Percentiles rank a stretch among this genome's conserved stretches.
These are phyloP conservation scores for Fagus sylvatica DNA, from an alignment of 306 rosid genomes.

Conservation along the genomic window DNA sequence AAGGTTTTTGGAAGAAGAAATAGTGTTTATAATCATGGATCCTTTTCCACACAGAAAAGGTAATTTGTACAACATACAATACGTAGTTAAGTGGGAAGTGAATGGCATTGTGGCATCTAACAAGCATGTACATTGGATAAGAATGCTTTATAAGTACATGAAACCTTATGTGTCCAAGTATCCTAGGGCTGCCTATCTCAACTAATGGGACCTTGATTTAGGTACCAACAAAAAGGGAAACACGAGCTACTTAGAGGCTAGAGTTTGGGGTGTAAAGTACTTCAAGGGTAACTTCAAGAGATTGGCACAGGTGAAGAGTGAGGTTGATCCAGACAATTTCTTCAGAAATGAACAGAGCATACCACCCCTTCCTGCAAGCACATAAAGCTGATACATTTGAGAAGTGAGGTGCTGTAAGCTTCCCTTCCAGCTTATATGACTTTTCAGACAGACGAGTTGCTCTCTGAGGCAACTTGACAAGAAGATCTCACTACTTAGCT, in stretches of 20 bases:
- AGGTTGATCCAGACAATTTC: slow-evolving; percentile 79
- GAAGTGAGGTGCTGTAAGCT: too few species aligned
- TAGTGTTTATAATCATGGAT: slow-evolving; percentile 47
- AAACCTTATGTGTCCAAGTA: slow-evolving; percentile 58
- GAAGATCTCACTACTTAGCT: too few species aligned
- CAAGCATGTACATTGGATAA: slow-evolving; percentile 67
- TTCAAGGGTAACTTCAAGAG: slow-evolving; percentile 69
- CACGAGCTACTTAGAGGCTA: slow-evolving; percentile 45
- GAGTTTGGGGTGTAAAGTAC: slow-evolving; percentile 71
- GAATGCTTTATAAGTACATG: slow-evolving; percentile 73
- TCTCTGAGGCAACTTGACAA: too few species aligned
- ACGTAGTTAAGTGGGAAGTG: slow-evolving; percentile 43
- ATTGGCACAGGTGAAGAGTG: slow-evolving; percentile 62
- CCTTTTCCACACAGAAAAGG: slow-evolving; percentile 87
- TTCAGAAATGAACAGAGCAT: slow-evolving; percentile 91
- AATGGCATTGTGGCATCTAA: slow-evolving; percentile 30
- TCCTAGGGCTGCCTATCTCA: slow-evolving; percentile 81
- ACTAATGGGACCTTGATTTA: slow-evolving; percentile 80
- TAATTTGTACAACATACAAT: slow-evolving; percentile 65
- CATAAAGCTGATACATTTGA: too few species aligned
- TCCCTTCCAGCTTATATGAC: too few species aligned
- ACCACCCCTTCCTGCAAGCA: slow-evolving; percentile 41
- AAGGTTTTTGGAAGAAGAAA: slow-evolving; percentile 53
- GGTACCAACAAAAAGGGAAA: slow-evolving; percentile 61
- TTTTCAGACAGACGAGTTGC: too few species aligned